These are phyloP conservation scores for Brassica juncea DNA, from an alignment of 345 rosid species.

Conservation along the genomic window DNA sequence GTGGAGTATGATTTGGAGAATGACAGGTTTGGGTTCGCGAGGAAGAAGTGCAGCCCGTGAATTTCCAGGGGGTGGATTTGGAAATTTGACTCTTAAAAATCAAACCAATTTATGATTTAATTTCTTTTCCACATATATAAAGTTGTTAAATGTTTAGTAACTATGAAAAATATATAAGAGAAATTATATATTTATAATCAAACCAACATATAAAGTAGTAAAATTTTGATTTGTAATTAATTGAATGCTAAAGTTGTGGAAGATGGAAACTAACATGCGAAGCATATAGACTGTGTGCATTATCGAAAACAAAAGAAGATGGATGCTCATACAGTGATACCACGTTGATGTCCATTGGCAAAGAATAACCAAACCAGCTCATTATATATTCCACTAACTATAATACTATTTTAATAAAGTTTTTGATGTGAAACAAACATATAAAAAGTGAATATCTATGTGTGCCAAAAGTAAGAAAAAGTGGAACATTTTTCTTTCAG, in stretches of 20 bases:
- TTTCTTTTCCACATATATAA: conserved; percentile 14
- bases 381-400: not conserved
- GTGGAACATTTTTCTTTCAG: not conserved
- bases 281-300: not conserved
- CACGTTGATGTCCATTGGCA: conserved; percentile 28
- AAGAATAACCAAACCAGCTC: conserved; percentile 7
- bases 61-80: conserved; percentile 12
- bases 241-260: conserved; percentile 1
- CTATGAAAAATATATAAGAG: not conserved
- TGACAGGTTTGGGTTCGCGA: conserved; percentile 69
- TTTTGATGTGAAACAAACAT: conserved; percentile 9
- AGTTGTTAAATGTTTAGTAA: conserved; percentile 5
- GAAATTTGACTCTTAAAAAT: not conserved
- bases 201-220: not conserved
- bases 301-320: conserved; percentile 9
- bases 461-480: conserved; percentile 14
- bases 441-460: not conserved
- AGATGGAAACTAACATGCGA: not conserved
- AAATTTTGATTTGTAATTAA: not conserved
- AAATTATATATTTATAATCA: too few species aligned
- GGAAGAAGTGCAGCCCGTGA: conserved; percentile 51
- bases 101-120: conserved; percentile 23
- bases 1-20: conserved; percentile 74
- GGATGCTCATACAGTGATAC: conserved; percentile 11
- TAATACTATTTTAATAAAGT: not conserved